phyloP scores from a whole-genome alignment of 192 early-diverging fungal species.

The Obelidium mucronatum region DNA sequence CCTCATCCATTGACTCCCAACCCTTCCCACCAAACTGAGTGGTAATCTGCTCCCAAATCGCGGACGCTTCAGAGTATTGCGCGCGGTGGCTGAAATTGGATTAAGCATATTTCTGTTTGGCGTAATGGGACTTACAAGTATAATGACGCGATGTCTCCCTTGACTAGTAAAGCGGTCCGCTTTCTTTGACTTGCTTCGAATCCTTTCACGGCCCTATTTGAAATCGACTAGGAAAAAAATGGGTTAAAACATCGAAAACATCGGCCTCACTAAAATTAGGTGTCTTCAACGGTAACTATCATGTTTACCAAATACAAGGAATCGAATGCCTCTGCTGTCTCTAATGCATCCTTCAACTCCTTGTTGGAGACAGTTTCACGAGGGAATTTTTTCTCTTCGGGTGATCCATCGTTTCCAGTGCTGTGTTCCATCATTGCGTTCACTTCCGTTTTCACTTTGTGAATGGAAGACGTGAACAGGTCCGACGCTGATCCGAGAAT shows the following conservation, averaged over 20 bases:
- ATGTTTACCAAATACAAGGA: slow-evolving; percentile 71
- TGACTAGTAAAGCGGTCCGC: slow-evolving; percentile 68
- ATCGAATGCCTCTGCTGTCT: slow-evolving; percentile 70
- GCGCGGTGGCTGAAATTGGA: slow-evolving; percentile 55
- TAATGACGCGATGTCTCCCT: slow-evolving; percentile 78
- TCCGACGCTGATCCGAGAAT: slow-evolving; percentile 69
- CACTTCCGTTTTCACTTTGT: slow-evolving; percentile 21
- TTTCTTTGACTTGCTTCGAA: slow-evolving; percentile 70
- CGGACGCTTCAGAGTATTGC: slow-evolving; percentile 70
- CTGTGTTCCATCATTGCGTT: neutral
- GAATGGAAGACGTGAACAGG: slow-evolving; percentile 56
- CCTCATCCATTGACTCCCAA: slow-evolving; percentile 74
- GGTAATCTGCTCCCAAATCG: slow-evolving; percentile 66
- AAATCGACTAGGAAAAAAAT: slow-evolving; percentile 56
- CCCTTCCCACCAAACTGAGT: slow-evolving; percentile 61
- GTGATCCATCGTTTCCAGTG: slow-evolving; percentile 3
- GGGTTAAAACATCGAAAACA: neutral
- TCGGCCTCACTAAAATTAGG: too few species aligned
- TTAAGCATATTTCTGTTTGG: neutral
- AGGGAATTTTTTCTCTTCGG: slow-evolving; percentile 11
- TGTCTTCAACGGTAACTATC: too few species aligned
- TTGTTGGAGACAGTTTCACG: slow-evolving; percentile 67
- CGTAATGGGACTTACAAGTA: slow-evolving; percentile 69
- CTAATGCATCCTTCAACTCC: slow-evolving; percentile 68
- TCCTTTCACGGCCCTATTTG: slow-evolving; percentile 70